Evolutionary conservation across 2,329 filamentous ascomycete species (phyloP), one percentile per base, ranked within the genome.

Genomic region (Chalaropsis ovoidea): DNA sequence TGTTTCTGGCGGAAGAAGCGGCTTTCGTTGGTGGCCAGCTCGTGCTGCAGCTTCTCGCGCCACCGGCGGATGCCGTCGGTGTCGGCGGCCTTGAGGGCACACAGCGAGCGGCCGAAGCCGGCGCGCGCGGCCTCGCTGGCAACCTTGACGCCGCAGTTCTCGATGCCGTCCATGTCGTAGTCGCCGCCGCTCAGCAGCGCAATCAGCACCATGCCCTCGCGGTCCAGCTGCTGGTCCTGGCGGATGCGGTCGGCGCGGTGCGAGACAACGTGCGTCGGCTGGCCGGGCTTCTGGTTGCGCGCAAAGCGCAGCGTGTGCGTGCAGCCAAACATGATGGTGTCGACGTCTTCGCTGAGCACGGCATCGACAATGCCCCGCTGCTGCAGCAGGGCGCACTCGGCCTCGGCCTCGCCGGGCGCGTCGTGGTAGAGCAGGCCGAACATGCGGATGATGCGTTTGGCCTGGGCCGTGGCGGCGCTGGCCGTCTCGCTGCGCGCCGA

Each of bases 281-380:
- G 66, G 15, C 66, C 66, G 22, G 42, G 45, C 15, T 63, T 66
- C 31, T 49, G 22, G 49, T 47, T 35, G 22, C 58, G 66, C 17
- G 45, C 19, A 71, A 90, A 93, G 62, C 90, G 82, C 52, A 96
- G 76, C 0, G 88, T 93, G 45, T 84, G 76, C 0, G 83, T 86
- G 69, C 90, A 94, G 1, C 94, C 94, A 76, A 97, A 97, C 93
- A 97, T 97, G 71, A 97, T 83, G 1, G 93, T 94, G 73, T 99
- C 94, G 54, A 96, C 91, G 78, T 99, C 94, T 74, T 99, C 92
- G 74, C 90, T 96, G 70, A 99, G 79, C 1, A 97, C 94, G 0
- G 90, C 93, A 74, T 99, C 94, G 0, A 96, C 92, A 8, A 96
- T 79, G 0, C 90, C 91, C 58, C 86, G 82, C 67, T 82, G 81